Conservation (phyloP, 352 stramenopile genomes). For the Globisporangium canariense region DNA sequence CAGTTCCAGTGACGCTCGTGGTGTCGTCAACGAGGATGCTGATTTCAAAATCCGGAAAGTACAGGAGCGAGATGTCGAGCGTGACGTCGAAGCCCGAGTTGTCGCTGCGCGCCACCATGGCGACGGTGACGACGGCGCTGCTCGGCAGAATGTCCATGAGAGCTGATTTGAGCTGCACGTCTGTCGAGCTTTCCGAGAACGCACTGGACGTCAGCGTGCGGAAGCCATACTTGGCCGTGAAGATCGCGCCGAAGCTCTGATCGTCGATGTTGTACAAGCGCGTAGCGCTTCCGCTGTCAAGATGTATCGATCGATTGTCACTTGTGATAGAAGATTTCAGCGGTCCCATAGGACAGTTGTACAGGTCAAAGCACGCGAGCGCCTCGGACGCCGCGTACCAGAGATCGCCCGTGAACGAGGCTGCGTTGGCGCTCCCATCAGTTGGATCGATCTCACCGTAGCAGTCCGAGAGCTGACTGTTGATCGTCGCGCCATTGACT, state of each 20-base stretch:
- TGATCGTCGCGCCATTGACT: neutral
- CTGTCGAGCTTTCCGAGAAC: conserved; percentile 10
- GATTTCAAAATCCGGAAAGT: conserved; percentile 8
- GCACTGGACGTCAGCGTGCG: conserved; percentile 7
- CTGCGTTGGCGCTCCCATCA: neutral
- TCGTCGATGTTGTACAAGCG: conserved; percentile 10
- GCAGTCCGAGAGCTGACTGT: neutral
- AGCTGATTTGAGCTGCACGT: conserved; percentile 9
- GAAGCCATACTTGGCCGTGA: conserved; percentile 20
- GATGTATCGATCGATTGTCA: conserved; percentile 18
- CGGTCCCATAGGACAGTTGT: conserved; percentile 23
- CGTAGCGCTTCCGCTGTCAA: neutral
- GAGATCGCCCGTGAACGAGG: conserved; percentile 13
- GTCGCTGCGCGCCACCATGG: neutral
- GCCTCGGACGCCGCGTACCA: conserved; percentile 21
- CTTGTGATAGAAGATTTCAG: conserved; percentile 7
- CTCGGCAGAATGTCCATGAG: conserved; percentile 17
- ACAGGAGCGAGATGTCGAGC: conserved; percentile 9
- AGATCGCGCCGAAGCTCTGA: conserved; percentile 13
- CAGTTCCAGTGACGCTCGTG: neutral
- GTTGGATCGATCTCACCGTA: neutral
- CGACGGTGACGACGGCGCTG: neutral
- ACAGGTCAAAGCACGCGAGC: conserved; percentile 21
- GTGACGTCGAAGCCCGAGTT: conserved; percentile 8
- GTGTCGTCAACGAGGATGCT: neutral